These are phyloP conservation scores for Diversispora epigaea DNA, from an alignment of 192 early-diverging fungal species.

Conservation along the genomic window DNA sequence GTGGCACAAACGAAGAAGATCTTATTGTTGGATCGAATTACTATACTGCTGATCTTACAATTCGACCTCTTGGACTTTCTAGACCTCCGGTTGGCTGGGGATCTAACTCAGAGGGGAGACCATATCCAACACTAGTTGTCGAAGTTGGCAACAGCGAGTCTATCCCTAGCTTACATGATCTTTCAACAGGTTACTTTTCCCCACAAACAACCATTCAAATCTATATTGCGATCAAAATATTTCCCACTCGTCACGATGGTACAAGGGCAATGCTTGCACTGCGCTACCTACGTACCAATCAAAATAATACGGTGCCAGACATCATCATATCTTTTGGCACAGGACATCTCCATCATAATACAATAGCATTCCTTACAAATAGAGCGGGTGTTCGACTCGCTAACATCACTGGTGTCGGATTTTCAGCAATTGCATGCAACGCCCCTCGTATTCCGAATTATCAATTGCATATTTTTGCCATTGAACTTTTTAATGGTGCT, in stretches of 20 bases:
- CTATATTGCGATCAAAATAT: conserved; percentile 10
- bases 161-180: conserved; percentile 18
- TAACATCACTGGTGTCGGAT: not conserved
- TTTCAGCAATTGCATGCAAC: not conserved
- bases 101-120: conserved; percentile 15
- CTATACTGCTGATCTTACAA: conserved; percentile 10
- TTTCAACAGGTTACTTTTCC: conserved; percentile 16
- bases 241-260: not conserved
- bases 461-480: not conserved
- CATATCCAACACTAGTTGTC: conserved; percentile 16
- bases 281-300: conserved; percentile 3
- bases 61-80: conserved; percentile 2
- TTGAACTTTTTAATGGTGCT: not conserved
- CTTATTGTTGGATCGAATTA: conserved; percentile 23
- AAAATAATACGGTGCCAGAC: not conserved
- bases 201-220: conserved; percentile 1
- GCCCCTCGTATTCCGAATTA: not conserved
- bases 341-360: not conserved
- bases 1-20: not conserved
- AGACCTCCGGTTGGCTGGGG: not conserved
- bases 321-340: conserved; percentile 16
- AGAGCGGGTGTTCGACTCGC: not conserved
- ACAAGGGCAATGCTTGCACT: conserved; percentile 7
- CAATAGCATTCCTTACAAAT: conserved; percentile 18
- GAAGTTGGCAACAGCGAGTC: conserved; percentile 20